Evolutionary conservation across 768 basidiomycete genomes (phyloP).

Genomic region (Amyloporia xantha): DNA sequence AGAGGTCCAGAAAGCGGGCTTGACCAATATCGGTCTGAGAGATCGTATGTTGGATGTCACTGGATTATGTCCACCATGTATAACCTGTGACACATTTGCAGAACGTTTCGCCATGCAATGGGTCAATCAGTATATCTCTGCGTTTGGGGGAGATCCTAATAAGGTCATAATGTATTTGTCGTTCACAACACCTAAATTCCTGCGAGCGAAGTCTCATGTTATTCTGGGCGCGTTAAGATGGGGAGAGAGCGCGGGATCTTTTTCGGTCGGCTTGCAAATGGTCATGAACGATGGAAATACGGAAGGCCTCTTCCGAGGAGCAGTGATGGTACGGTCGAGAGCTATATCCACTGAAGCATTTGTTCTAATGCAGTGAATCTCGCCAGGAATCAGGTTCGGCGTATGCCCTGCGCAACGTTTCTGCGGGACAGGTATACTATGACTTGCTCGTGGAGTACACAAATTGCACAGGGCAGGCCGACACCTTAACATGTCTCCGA

Average conservation of each 20-base stretch:
- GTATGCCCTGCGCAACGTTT: constrained; percentile 2
- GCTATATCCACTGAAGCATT: no score
- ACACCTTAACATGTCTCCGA: constrained; percentile 41
- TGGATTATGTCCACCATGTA: no score
- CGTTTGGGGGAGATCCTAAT: constrained; percentile 31
- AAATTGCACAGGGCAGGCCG: constrained; percentile 27
- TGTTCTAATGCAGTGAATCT: no score
- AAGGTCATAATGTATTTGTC: constrained; percentile 32
- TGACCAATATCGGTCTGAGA: constrained; percentile 41
- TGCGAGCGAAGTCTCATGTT: no score
- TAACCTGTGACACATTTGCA: not conserved
- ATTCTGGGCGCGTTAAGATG: no score
- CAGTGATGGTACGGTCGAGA: constrained; percentile 39
- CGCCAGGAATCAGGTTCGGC: not conserved
- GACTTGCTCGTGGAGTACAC: constrained; percentile 34
- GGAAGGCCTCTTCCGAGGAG: constrained; percentile 18
- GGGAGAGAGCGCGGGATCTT: constrained; percentile 35
- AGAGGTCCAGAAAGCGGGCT: constrained; percentile 30
- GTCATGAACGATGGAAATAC: constrained; percentile 12
- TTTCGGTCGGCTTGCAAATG: constrained; percentile 24
- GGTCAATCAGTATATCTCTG: constrained; percentile 17
- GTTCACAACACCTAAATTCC: no score
- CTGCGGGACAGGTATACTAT: constrained; percentile 28
- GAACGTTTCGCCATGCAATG: constrained; percentile 34
- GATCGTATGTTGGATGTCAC: constrained; percentile 42